Conservation (phyloP, 495 filamentous ascomycete species). For the Talaromyces proteolyticus region DNA sequence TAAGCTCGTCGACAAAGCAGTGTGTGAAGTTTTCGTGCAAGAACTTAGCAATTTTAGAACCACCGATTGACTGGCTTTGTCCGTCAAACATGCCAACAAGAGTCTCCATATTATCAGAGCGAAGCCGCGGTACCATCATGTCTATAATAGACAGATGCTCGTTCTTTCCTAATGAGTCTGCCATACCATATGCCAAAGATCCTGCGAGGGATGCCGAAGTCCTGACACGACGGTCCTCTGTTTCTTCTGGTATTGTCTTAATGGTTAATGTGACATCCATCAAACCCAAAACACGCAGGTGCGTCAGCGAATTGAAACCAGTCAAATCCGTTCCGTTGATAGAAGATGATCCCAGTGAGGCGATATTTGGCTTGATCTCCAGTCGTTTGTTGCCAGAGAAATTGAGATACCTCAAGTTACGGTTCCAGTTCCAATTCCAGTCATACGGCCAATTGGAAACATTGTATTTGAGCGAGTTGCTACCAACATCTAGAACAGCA, state of each 20-base stretch:
- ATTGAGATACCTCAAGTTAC: conserved; percentile 89
- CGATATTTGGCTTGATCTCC: conserved; percentile 86
- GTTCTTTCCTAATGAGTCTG: conserved; percentile 86
- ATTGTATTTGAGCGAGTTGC: conserved; percentile 97
- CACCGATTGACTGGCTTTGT: conserved; percentile 73
- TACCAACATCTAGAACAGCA: conserved; percentile 87
- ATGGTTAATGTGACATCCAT: conserved; percentile 98
- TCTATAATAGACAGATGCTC: conserved; percentile 97
- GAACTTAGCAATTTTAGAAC: conserved; percentile 93
- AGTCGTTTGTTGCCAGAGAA: conserved; percentile 95
- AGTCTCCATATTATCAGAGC: conserved; percentile 85
- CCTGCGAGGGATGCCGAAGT: conserved; percentile 92
- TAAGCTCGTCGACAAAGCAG: conserved; percentile 78
- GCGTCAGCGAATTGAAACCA: conserved; percentile 81
- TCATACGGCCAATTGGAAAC: conserved; percentile 99
- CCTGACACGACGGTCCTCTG: conserved; percentile 88
- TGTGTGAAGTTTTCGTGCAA: conserved; percentile 89
- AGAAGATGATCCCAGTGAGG: conserved; percentile 33
- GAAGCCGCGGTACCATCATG: conserved; percentile 89
- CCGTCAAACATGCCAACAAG: conserved; percentile 95
- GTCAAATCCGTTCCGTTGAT: conserved; percentile 70
- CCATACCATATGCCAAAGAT: conserved; percentile 90
- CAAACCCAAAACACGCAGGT: conserved; percentile 82
- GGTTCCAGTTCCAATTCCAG: conserved; percentile 99
- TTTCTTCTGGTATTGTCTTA: conserved; percentile 88